phyloP scores from a whole-genome alignment of 2,329 filamentous ascomycete species.

The Penicillium decumbens region DNA sequence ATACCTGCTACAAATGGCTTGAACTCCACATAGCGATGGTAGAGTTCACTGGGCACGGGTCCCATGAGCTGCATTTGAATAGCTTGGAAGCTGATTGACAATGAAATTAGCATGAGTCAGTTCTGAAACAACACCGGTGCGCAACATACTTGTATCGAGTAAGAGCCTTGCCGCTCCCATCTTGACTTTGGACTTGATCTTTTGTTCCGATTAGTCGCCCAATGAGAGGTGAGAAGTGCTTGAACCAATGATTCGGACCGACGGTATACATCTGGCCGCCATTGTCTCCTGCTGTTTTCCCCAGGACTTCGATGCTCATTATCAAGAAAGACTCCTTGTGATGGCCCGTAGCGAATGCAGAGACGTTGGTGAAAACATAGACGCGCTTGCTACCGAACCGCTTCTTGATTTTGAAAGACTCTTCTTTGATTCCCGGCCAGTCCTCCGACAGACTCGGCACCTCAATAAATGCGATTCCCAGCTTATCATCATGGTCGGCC shows the following conservation, averaged over 20 bases:
- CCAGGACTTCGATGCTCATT: conserved; percentile 73
- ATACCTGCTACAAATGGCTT: conserved; percentile 83
- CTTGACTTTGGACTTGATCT: conserved; percentile 56
- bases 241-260: conserved; percentile 70
- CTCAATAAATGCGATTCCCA: conserved; percentile 76
- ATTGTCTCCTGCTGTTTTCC: conserved; percentile 62
- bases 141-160: conserved; percentile 69
- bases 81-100: conserved; percentile 69
- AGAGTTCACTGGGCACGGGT: conserved; percentile 72
- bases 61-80: conserved; percentile 84
- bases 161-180: conserved; percentile 50
- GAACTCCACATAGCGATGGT: conserved; percentile 92
- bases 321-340: conserved; percentile 64
- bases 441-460: conserved; percentile 57
- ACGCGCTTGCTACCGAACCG: conserved; percentile 77
- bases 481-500: conserved; percentile 75
- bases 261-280: conserved; percentile 71
- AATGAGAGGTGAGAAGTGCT: conserved; percentile 85
- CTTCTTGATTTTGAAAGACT: conserved; percentile 71
- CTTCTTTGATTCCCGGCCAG: conserved; percentile 65
- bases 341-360: conserved; percentile 57
- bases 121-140: neutral
- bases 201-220: conserved; percentile 72
- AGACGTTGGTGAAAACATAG: conserved; percentile 67
- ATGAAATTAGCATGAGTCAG: conserved; percentile 5